Base-by-base conservation (phyloP, 2,329 filamentous ascomycete species). In the Aspergillus fructus region DNA sequence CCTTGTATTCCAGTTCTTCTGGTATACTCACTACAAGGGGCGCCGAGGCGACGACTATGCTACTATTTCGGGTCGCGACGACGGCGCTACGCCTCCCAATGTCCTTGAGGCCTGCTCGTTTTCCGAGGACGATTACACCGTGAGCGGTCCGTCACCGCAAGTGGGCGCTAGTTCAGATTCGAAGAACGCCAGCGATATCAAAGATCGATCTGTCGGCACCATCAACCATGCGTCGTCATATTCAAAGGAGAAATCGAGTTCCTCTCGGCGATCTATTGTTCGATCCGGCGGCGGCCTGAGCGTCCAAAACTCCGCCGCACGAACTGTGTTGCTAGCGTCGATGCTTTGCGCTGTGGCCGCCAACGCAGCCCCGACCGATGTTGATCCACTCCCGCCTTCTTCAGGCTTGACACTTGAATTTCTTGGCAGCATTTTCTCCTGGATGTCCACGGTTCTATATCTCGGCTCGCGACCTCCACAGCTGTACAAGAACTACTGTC, bases 401-500 rank as follows among this genome's bases (percentile, higher is more conserved):
- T 60, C 74, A 1, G 63, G 65, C 5, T 61, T 70, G 39, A 68
- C 72, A 3, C 62, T 77, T 15, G 77, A 82, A 58, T 68, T 76
- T 11, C 74, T 78, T 21, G 83, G 83, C 53, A 79, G 77, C 7
- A 71, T 84, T 50, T 69, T 83, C 53, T 84, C 83, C 24, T 85
- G 83, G 83, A 74, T 77, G 64, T 83, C 81, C 11, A 84, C 83
- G 0, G 49, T 80, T 27, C 76, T 85, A 23, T 86, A 86, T 64
- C 81, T 86, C 37, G 78, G 76, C 61, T 86, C 84, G 30, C 81
- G 84, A 23, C 71, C 87, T 53, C 86, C 86, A 0, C 86, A 89
- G 66, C 79, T 89, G 39, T 83, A 85, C 76, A 86, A 87, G 66
- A 89, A 89, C 72, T 83, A 84, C 67, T 65, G 76, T 50, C 83